phyloP scores from a whole-genome alignment of 1,284 basidiomycete genomes.

The Ceratobasidium sp. region DNA sequence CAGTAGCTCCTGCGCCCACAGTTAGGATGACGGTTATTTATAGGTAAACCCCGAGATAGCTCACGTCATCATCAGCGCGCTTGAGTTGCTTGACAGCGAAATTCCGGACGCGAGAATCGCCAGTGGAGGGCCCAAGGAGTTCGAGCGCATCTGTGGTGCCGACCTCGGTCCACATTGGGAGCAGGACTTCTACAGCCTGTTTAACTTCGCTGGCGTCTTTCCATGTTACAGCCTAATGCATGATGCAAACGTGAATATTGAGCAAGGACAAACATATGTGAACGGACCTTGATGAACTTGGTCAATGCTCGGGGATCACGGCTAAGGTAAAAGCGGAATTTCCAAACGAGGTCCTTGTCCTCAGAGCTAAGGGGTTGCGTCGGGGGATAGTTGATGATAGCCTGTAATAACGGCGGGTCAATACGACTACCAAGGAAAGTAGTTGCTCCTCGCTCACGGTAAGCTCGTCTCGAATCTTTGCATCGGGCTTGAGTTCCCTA shows the following conservation, averaged over 20 bases:
- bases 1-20: conserved; percentile 79
- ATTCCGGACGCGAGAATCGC: conserved; percentile 90
- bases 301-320: conserved; percentile 92
- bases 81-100: conserved; percentile 94
- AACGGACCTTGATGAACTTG: conserved; percentile 86
- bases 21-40: background rate
- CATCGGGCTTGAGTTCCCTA: conserved; percentile 95
- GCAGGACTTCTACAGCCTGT: conserved; percentile 94
- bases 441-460: conserved; percentile 72
- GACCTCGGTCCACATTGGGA: conserved; percentile 98
- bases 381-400: conserved; percentile 91
- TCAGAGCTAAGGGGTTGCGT: conserved; percentile 88
- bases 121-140: conserved; percentile 90
- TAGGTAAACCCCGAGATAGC: conserved; percentile 50
- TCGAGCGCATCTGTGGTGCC: conserved; percentile 98
- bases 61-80: conserved; percentile 93
- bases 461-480: conserved; percentile 93
- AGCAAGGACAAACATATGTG: background rate
- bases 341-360: conserved; percentile 98
- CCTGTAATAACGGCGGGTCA: conserved; percentile 64
- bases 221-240: conserved; percentile 86
- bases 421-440: conserved; percentile 2
- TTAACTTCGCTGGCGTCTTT: conserved; percentile 95
- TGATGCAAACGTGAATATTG: background rate
- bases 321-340: conserved; percentile 96